phyloP scores from a whole-genome alignment of 495 filamentous ascomycete species.

The Alectoria sarmentosa region DNA sequence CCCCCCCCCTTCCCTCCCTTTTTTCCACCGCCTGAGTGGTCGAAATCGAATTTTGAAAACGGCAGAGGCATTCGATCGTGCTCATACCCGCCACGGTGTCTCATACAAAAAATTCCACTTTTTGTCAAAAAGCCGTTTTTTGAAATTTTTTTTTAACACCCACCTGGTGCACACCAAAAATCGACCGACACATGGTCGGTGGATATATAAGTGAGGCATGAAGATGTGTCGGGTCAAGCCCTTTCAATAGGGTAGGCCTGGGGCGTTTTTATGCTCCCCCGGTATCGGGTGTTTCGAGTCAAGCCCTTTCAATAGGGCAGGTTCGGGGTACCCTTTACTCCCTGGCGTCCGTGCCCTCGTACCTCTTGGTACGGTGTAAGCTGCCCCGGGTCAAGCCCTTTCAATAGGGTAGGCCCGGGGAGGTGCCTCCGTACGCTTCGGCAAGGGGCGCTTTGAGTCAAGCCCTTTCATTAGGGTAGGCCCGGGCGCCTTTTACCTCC shows the following conservation, averaged over 20 bases:
- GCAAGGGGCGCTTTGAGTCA: background rate
- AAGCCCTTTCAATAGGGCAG: background rate
- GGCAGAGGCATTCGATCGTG: too few species aligned
- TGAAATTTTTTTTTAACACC: conserved; percentile 19
- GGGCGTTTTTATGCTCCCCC: too few species aligned
- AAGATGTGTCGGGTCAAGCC: background rate
- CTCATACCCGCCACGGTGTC: background rate
- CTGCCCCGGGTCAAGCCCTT: background rate
- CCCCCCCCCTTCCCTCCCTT: too few species aligned
- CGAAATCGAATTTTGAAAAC: too few species aligned
- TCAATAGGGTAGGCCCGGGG: too few species aligned
- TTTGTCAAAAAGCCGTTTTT: conserved; percentile 11
- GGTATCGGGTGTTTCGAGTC: too few species aligned
- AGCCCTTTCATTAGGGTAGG: too few species aligned
- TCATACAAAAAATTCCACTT: conserved; percentile 12
- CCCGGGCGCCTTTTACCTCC: too few species aligned
- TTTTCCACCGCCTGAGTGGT: too few species aligned
- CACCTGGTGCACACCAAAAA: conserved; percentile 5
- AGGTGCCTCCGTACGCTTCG: background rate
- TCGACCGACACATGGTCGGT: background rate
- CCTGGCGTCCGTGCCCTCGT: background rate
- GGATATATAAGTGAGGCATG: background rate
- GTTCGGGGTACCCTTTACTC: background rate
- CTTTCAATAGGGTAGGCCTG: background rate
- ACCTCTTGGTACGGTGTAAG: too few species aligned